phyloP scores from a whole-genome alignment of 257 asterid species.

The Knoxia roxburghii region DNA sequence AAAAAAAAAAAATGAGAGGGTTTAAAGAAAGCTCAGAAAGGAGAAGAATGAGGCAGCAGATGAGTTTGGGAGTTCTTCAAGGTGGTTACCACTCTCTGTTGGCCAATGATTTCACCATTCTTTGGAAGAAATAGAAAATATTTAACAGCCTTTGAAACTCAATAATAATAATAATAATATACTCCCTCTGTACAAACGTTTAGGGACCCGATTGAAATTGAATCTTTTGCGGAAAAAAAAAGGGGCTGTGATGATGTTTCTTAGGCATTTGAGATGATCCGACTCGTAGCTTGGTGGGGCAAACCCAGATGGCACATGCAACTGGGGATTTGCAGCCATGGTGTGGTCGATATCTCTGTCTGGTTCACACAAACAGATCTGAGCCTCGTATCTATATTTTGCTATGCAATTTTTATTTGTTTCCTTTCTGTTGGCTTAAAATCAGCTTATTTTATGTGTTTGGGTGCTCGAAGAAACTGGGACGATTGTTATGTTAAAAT shows the following conservation, averaged over 20 bases:
- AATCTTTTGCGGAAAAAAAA: no score
- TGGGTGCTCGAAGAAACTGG: no score
- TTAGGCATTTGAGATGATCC: not conserved
- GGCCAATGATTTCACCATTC: conserved; percentile 19
- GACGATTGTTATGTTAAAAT: no score
- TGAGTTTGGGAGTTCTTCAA: conserved; percentile 2
- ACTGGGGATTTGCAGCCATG: conserved; percentile 16
- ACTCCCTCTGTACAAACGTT: not conserved
- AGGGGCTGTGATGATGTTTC: conserved; percentile 21
- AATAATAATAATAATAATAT: no score
- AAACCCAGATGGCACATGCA: conserved; percentile 12
- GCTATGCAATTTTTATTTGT: not conserved
- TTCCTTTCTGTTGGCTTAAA: not conserved
- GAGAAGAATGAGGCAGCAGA: conserved; percentile 4
- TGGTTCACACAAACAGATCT: not conserved
- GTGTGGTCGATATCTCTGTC: not conserved
- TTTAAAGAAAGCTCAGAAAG: no score
- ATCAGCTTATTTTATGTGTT: no score
- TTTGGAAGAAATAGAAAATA: not conserved
- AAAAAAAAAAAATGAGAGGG: no score
- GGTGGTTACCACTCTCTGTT: conserved; percentile 30
- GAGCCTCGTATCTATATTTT: conserved; percentile 1
- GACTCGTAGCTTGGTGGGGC: conserved; percentile 15
- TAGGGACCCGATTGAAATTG: no score
- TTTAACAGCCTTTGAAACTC: conserved; percentile 11